These are phyloP conservation scores for Colletotrichum paranaense DNA, from an alignment of 2,329 filamentous ascomycete species.

Conservation along the genomic window DNA sequence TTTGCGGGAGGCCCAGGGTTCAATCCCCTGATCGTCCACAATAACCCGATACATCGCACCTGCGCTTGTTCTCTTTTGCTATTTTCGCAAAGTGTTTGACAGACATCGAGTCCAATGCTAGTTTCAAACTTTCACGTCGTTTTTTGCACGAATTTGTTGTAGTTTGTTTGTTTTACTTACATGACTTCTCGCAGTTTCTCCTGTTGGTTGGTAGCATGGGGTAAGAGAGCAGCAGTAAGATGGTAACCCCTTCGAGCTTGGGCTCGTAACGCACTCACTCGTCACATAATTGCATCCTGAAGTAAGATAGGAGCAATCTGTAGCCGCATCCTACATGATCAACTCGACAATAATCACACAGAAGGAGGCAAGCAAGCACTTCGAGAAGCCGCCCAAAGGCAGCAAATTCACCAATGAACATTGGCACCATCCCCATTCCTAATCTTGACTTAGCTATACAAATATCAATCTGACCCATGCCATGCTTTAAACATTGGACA, in stretches of 20 bases:
- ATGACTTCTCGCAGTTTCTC: too few relatives aligned
- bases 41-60: not conserved
- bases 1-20: conserved; percentile 16
- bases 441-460: conserved; percentile 4
- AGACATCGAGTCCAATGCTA: too few relatives aligned
- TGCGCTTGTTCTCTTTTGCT: too few relatives aligned
- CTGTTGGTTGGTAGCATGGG: too few relatives aligned
- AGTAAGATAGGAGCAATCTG: not conserved
- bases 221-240: too few relatives aligned
- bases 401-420: not conserved
- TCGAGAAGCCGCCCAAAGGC: not conserved
- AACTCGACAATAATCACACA: not conserved
- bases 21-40: conserved; percentile 14
- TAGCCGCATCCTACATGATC: not conserved
- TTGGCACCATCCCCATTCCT: not conserved
- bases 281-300: too few relatives aligned
- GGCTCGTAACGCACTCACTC: not conserved
- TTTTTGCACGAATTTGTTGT: too few relatives aligned
- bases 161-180: too few relatives aligned
- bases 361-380: not conserved
- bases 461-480: conserved; percentile 11
- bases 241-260: not conserved
- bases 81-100: too few relatives aligned
- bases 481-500: not conserved
- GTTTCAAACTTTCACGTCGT: too few relatives aligned